phyloP scores from a whole-genome alignment of 2,329 filamentous ascomycete genomes.

The Fusarium metavorans region DNA sequence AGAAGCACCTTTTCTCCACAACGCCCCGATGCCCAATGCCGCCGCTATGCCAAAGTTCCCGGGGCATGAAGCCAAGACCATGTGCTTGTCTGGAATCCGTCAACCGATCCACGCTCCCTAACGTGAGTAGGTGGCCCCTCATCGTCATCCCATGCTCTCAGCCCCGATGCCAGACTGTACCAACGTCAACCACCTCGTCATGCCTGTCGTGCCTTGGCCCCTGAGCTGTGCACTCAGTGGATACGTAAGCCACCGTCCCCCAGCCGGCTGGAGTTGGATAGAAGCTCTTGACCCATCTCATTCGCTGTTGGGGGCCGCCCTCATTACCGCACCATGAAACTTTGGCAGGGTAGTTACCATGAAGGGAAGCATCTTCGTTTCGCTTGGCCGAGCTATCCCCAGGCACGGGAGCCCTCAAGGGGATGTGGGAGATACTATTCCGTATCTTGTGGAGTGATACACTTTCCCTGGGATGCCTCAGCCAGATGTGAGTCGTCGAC shows the following conservation, averaged over 20 bases:
- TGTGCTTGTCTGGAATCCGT: constrained; percentile 19
- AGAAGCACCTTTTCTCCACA: constrained; percentile 36
- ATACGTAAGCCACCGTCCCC: constrained; percentile 38
- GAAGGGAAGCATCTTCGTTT: constrained; percentile 26
- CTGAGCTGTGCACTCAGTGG: constrained; percentile 35
- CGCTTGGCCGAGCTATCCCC: constrained; percentile 15
- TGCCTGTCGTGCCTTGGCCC: constrained; percentile 21
- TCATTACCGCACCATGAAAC: constrained; percentile 41
- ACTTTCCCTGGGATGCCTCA: constrained; percentile 33
- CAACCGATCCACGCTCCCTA: constrained; percentile 17
- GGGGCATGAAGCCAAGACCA: constrained; percentile 12
- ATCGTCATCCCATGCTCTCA: constrained; percentile 12
- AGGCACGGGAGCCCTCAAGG: constrained; percentile 7
- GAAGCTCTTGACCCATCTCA: constrained; percentile 24
- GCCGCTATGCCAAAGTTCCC: constrained; percentile 39
- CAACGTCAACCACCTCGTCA: constrained; percentile 29
- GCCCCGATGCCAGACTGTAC: constrained; percentile 14
- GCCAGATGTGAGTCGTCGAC: constrained; percentile 17
- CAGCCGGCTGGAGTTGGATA: constrained; percentile 23
- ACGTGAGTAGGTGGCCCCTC: constrained; percentile 13
- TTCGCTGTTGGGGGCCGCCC: constrained; percentile 33
- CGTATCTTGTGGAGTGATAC: constrained; percentile 40
- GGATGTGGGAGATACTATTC: constrained; percentile 26
- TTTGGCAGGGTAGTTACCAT: constrained; percentile 30
- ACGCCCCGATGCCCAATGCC: constrained; percentile 25